Evolutionary conservation across 1,284 basidiomycete genomes (phyloP), one percentile per base, ranked within the genome.

Genomic region (Schizopora paradoxa): DNA sequence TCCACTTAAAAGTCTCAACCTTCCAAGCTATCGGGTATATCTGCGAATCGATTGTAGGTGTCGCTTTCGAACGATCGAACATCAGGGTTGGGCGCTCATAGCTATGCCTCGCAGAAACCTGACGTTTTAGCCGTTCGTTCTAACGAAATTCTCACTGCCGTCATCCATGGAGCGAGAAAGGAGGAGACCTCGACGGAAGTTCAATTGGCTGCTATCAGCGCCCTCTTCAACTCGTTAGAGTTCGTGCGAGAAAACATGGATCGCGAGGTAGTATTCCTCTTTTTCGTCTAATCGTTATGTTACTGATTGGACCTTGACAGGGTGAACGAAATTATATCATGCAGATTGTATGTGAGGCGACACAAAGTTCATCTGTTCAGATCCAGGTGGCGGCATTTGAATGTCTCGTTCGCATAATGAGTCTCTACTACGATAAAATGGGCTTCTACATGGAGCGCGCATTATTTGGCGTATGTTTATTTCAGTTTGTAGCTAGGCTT

Each of bases 281-380:
- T 28, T 21, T 39, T 39, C 31, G n/a, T 16, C 22, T 13, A 29
- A 14, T 29, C 21, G 18, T 35, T 41, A 33, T 52, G 21, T 47
- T 28, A 40, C 43, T 49, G 41, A 27, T 44, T 28, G 23, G 43
- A 19, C 22, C 37, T n/a, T 42, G 38, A 51, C 36, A 94, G 91
- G 95, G 96, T 50, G 95, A 99, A 66, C 82, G 95, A 44, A 99
- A 98, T 70, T 99, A 97, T 70, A 99, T 99, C 67, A 99, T 99
- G 96, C 96, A 99, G 72, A 93, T 99, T 41, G 91, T 99, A 21
- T 99, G 95, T 63, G 96, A 99, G 64, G 96, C 95, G 1, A 99
- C 96, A 1, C 96, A 99, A 66, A 92, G 83, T 55, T 53, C 74
- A 2, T 67, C 82, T 4, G 78, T 86, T 13, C 66, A 78, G 35